phyloP scores from a whole-genome alignment of 2,329 filamentous ascomycete species.

The Capronia americana region DNA sequence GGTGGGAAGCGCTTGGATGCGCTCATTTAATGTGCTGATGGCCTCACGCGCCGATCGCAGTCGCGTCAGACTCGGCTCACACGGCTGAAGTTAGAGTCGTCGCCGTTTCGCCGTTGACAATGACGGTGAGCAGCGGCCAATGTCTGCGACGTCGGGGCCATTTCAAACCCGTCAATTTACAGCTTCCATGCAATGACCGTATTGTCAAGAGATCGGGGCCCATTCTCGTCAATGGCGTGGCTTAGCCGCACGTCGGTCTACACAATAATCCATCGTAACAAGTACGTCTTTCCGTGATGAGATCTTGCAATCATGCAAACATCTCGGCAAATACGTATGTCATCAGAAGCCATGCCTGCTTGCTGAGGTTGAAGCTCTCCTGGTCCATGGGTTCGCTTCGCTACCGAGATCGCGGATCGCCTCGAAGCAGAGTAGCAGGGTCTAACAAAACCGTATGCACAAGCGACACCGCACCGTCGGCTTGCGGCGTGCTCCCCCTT shows the following conservation, averaged over 20 bases:
- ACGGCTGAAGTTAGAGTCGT: not conserved
- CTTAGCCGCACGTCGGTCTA: not conserved
- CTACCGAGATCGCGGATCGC: slow-evolving; percentile 10
- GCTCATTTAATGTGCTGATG: not conserved
- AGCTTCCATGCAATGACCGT: not conserved
- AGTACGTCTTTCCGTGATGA: not conserved
- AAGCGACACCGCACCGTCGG: not conserved
- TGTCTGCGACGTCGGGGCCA: not conserved
- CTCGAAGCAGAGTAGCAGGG: slow-evolving; percentile 3
- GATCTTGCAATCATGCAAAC: not conserved
- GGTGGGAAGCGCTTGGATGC: not conserved
- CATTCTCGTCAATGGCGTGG: not conserved
- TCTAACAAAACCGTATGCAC: not conserved
- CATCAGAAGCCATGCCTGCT: not conserved
- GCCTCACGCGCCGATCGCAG: not conserved
- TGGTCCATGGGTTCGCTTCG: slow-evolving; percentile 8
- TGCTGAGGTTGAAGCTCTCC: not conserved
- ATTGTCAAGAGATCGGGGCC: not conserved
- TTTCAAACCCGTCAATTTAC: not conserved
- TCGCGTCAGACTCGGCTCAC: not conserved
- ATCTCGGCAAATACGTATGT: not conserved
- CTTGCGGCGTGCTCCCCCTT: not conserved
- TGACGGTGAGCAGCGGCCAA: not conserved
- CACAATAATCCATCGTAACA: not conserved
- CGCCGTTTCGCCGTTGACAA: not conserved